Conservation (phyloP, 1,284 basidiomycete genomes). For the Hemileia vastatrix region DNA sequence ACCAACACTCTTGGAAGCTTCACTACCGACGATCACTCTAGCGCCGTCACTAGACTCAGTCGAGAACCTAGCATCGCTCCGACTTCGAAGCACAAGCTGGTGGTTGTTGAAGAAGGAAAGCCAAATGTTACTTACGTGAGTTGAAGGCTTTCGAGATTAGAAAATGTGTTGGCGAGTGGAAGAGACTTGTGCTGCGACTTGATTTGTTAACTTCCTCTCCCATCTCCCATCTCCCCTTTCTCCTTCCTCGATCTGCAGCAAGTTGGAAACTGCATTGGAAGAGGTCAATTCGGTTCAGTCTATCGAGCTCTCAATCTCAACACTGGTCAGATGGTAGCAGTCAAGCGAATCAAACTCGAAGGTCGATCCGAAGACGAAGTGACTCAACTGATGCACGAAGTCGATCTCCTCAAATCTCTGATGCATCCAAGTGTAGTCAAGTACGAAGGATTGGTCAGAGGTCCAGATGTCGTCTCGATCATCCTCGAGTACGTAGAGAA, state of each 20-base stretch:
- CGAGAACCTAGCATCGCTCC: conserved; percentile 25
- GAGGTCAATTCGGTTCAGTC: conserved; percentile 90
- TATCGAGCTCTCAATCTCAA: conserved; percentile 85
- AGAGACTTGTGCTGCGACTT: conserved; percentile 8
- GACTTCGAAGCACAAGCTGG: conserved; percentile 55
- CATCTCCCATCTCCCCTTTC: conserved; percentile 14
- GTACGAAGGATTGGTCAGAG: conserved; percentile 88
- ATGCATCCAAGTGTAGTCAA: conserved; percentile 88
- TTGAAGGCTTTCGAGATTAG: conserved; percentile 29
- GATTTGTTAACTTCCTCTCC: not conserved
- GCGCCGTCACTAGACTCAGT: conserved; percentile 22
- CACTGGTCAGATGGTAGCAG: conserved; percentile 86
- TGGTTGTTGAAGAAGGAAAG: conserved; percentile 71
- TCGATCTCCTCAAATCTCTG: conserved; percentile 75
- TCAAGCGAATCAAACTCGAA: conserved; percentile 78
- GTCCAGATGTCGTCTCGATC: conserved; percentile 75
- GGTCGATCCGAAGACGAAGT: conserved; percentile 71
- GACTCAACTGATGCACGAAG: conserved; percentile 76
- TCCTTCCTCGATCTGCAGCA: conserved; percentile 52
- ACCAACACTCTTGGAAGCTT: conserved; percentile 32
- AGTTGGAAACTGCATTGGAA: conserved; percentile 89
- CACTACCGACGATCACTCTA: conserved; percentile 28
- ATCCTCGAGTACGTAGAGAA: conserved; percentile 92
- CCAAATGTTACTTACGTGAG: conserved; percentile 71
- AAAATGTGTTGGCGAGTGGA: not conserved